Conservation (phyloP, 192 early-diverging fungal genomes). For the Nowakowskiella sp. region DNA sequence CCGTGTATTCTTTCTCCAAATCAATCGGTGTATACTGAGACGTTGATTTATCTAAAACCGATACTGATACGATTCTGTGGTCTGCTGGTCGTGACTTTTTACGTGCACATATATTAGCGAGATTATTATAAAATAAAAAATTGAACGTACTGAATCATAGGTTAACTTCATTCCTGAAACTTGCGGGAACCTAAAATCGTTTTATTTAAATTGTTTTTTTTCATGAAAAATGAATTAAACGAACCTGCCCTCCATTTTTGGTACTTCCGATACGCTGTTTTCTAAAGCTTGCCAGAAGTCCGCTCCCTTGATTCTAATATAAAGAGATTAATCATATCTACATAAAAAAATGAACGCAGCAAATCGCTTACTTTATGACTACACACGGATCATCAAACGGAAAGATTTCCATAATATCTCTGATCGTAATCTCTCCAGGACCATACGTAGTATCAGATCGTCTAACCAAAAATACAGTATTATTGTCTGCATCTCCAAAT, state of each 20-base stretch:
- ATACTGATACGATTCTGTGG: too few species aligned
- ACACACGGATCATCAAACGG: conserved; percentile 63
- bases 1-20: too few species aligned
- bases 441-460: conserved; percentile 51
- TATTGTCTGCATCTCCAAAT: too few species aligned
- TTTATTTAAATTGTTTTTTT: background rate
- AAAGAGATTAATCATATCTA: too few species aligned
- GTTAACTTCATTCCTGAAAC: conserved; percentile 52
- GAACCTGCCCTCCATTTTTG: conserved; percentile 57
- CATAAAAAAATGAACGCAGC: too few species aligned
- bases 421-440: conserved; percentile 46
- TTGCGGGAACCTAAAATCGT: conserved; percentile 40
- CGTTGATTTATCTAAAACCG: too few species aligned
- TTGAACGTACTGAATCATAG: conserved; percentile 42
- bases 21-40: too few species aligned
- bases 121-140: too few species aligned
- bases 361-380: conserved; percentile 46
- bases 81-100: too few species aligned
- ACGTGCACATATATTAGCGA: too few species aligned
- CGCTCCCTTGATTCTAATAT: conserved; percentile 53
- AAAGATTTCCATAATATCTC: conserved; percentile 57
- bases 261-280: conserved; percentile 56
- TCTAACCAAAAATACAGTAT: too few species aligned
- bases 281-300: conserved; percentile 57
- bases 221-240: too few species aligned